Evolutionary conservation across 2,329 filamentous ascomycete species (phyloP), one percentile per base, ranked within the genome.

Genomic region (Microsporum canis): DNA sequence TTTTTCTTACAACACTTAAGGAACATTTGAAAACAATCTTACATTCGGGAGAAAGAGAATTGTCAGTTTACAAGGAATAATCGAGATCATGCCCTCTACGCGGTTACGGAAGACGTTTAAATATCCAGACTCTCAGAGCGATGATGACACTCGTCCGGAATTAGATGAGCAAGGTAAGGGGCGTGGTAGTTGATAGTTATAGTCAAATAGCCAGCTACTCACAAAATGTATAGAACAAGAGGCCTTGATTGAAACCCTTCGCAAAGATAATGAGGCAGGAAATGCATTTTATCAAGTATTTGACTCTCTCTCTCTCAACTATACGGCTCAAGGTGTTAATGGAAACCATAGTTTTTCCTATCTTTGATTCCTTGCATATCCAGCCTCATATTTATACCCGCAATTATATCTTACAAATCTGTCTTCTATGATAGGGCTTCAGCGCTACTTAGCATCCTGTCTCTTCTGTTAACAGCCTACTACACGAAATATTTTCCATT

Each of bases 81-180:
- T 51, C 14, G 23, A 29, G 8, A 61, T 23, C 34, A 65, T 63
- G 64, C 39, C 62, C n/a, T 57, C 81, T 45, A 77, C 88, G 59
- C 85, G 88, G 64, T 77, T 94, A 51, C 86, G 91, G 68, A 87
- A 82, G 68, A 87, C 88, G 6, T 94, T 95, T 75, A 83, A 82
- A 63, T 94, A 92, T 75, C 87, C 87, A 3, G 74, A 77, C 61
- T 84, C 87, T 68, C 79, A 80, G 56, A 77, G 80, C 64, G 76
- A 77, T 51, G 78, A 81, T 39, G 78, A 81, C 71, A 73, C 79
- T 34, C 80, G 82, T 10, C 81, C 85, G 66, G 82, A 84, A 60
- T 78, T 94, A 63, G 89, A 94, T 71, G 88, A 91, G 74, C 82
- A 91, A 80, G 87, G 87, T 86, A 71, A 59, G 65, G 59, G 12